Conservation (phyloP, 495 filamentous ascomycete species). For the Staphylotrichum longicolle region DNA sequence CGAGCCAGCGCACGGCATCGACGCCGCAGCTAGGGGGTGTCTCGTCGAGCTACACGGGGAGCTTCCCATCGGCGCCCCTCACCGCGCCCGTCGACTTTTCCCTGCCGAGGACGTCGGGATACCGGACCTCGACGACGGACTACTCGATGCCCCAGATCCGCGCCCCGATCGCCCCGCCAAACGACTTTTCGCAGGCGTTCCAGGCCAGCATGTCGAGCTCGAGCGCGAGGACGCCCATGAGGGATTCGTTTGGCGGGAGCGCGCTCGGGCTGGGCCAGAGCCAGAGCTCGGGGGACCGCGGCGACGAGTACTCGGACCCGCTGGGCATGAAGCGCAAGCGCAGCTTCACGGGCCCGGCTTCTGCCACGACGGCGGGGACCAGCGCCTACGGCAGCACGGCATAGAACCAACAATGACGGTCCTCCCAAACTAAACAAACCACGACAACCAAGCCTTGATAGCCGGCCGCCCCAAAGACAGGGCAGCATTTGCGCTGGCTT, state of each 20-base stretch:
- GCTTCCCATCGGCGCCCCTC: constrained; percentile 54
- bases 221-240: constrained; percentile 45
- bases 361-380: constrained; percentile 23
- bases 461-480: neutral
- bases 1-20: constrained; percentile 37
- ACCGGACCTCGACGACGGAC: constrained; percentile 42
- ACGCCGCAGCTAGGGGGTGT: constrained; percentile 41
- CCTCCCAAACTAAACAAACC: neutral
- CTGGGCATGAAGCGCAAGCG: constrained; percentile 52
- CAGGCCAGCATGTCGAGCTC: constrained; percentile 44
- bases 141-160: constrained; percentile 57
- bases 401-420: constrained; percentile 10
- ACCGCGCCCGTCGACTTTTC: constrained; percentile 54
- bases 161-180: constrained; percentile 53
- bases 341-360: constrained; percentile 39
- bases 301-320: constrained; percentile 42
- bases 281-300: constrained; percentile 36
- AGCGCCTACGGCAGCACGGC: constrained; percentile 31
- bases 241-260: constrained; percentile 46
- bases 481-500: neutral
- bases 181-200: constrained; percentile 52
- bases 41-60: constrained; percentile 47
- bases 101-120: constrained; percentile 47
- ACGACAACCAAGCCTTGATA: neutral
- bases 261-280: constrained; percentile 35